These are phyloP conservation scores for Evernia prunastri DNA, from an alignment of 495 filamentous ascomycete species.

Conservation along the genomic window DNA sequence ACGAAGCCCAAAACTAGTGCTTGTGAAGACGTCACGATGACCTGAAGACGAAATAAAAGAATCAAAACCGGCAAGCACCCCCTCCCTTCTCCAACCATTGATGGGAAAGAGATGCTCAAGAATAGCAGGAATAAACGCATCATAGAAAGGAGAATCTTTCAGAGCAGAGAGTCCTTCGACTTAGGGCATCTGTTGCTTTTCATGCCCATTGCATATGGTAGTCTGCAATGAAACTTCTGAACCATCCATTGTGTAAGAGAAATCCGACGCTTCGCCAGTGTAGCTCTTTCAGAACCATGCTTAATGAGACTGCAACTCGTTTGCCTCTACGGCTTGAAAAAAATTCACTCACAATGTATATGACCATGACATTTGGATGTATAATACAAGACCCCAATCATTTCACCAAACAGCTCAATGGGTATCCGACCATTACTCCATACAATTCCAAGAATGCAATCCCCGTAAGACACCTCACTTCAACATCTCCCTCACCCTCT, in stretches of 20 bases:
- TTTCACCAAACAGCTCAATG: slow-evolving; percentile 2
- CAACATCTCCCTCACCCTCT: slow-evolving; percentile 60
- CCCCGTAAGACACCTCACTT: slow-evolving; percentile 22
- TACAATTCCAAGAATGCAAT: background rate
- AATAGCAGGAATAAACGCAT: background rate
- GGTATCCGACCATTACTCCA: slow-evolving; percentile 4
- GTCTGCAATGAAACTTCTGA: no score
- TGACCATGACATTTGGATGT: background rate
- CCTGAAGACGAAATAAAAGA: background rate
- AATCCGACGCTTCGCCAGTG: background rate
- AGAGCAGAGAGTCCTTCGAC: background rate
- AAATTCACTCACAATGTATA: no score
- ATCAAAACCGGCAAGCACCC: background rate
- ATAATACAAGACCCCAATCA: no score
- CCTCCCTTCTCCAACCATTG: background rate
- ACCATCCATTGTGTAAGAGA: no score
- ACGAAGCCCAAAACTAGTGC: background rate
- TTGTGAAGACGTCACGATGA: background rate
- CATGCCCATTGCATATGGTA: no score
- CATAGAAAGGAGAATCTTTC: background rate
- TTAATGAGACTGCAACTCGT: no score
- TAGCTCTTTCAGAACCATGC: background rate
- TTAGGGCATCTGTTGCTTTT: no score
- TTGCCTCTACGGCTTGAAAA: no score
- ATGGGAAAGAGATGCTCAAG: background rate